Base-by-base conservation (phyloP, 192 early-diverging fungal genomes). In the Coemansia sp. region DNA sequence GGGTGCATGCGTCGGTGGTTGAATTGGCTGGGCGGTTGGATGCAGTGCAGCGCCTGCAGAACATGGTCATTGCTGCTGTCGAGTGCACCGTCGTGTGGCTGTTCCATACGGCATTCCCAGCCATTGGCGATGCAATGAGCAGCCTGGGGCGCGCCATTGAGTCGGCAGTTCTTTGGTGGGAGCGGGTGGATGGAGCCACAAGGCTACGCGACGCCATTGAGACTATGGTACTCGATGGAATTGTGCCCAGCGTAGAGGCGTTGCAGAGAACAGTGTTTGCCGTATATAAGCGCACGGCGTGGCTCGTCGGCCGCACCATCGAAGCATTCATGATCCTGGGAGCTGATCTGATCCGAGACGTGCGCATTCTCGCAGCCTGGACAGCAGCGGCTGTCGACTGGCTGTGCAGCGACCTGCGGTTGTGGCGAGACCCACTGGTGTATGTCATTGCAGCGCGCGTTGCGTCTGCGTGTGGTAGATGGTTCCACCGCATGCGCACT, bases 61-160 rank as follows among this genome's bases (percentile, higher is more conserved):
- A 65, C 27, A 35, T 41, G 11, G 59, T 63, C 19, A 69, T 79
- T 10, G 56, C 46, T 3, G 54, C 68, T n/a, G 51, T 74, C 6
- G 78, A 79, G 51, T 31, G 41, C 48, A 72, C 78, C 1, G 69
- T 74, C 11, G 72, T 70, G 4, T 79, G 72, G 78, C 59, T 69
- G 42, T 74, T 79, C 54, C 39, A 62, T 37, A 48, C 64, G 3
- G 66, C 34, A 6, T 66, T 74, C 29, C 78, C 78, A 17, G 62
- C 68, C 17, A 19, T 70, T 2, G 69, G 61, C 19, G 45, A 44
- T 45, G 14, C 6, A 8, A 5, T 71, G 48, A 29, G 35, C 34
- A 16, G 34, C 3, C 31, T 19, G 19, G 54, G 21, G 11, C 4
- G 17, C 3, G 44, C 39, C 24, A 8, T 59, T 2, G 53, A 62